phyloP scores from a whole-genome alignment of 768 basidiomycete species.

The Leucosporidium creatinivorum region DNA sequence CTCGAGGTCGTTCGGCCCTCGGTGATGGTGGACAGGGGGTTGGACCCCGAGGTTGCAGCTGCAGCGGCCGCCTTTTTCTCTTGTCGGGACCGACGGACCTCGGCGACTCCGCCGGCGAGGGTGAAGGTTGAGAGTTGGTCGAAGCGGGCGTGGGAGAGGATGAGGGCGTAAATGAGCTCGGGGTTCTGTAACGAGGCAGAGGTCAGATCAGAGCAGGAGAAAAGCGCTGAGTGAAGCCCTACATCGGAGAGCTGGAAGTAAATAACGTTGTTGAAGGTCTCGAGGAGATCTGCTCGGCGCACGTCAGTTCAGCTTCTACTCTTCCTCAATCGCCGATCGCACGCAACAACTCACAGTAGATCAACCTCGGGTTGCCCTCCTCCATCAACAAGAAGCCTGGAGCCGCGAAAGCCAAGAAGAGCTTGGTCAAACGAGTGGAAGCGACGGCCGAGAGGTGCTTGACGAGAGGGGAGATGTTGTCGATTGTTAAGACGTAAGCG shows the following conservation, averaged over 20 bases:
- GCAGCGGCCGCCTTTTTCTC: conserved; percentile 12
- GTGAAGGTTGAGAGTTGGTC: conserved; percentile 90
- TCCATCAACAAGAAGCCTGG: conserved; percentile 83
- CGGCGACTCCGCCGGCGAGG: conserved; percentile 70
- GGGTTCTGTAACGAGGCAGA: conserved; percentile 58
- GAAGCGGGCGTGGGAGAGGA: conserved; percentile 75
- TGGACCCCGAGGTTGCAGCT: conserved; percentile 16
- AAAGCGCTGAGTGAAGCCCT: background rate
- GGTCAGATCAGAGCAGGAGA: background rate
- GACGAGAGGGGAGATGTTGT: conserved; percentile 81
- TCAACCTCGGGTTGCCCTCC: conserved; percentile 84
- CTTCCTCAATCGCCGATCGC: background rate
- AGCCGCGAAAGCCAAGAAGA: conserved; percentile 85
- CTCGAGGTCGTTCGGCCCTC: background rate
- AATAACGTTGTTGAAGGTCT: conserved; percentile 81
- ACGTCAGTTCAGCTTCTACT: conserved; percentile 35
- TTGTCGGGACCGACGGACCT: conserved; percentile 55
- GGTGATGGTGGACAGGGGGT: background rate
- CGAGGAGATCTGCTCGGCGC: conserved; percentile 48
- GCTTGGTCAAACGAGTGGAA: conserved; percentile 73
- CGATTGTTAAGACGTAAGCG: conserved; percentile 78
- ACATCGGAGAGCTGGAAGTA: conserved; percentile 56
- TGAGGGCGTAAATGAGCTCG: conserved; percentile 74
- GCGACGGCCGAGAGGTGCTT: conserved; percentile 71
- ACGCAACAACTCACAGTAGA: conserved; percentile 53